Base-by-base conservation (phyloP, 1,284 basidiomycete genomes). In the Agaricales sp. region DNA sequence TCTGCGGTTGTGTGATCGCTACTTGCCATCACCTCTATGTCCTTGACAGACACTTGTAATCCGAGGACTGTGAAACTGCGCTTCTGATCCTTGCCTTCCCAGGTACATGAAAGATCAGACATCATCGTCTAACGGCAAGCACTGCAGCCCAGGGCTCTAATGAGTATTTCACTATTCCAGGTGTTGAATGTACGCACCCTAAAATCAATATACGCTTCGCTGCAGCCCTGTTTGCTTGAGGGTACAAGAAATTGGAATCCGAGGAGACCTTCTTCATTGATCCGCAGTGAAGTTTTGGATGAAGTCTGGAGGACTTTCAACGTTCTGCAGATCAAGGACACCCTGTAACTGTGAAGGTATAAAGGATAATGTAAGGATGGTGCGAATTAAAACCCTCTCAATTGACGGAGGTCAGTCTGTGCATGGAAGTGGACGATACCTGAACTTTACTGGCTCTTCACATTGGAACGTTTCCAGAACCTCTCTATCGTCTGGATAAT, bases 381-480 rank as follows among this genome's bases (percentile, higher is more conserved):
- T 13, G 45, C 3, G 3, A 26, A 48, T 39, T 18, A 22, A 23
- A 16, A 35, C 4, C 22, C 16, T 39, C n/a, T 19, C 14, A n/a
- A n/a, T 30, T 2, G 14, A 37, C 13, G 3, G 23, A 19, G 20
- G 16, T 14, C 14, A 19, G 26, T 11, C 16, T 11, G 12, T 13
- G 30, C 14, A 12, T 14, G 21, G 35, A 43, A 38, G 11, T 20
- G 20, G 45, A 19, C 39, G 57, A 73, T 54, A 91, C 91, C 80
- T 91, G 62, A 87, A 90, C 20, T 70, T 74, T n/a, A 91, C 74
- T 4, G 67, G 64, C 35, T 71, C 67, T 8, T 66, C 71, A 61
- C 92, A 95, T 55, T 92, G 87, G 59, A 93, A 92, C 0, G 81
- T 78, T 63, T 95, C 91, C 39, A 96, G 75, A 0, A 95, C 88